A percentile compares a stretch with the other conserved stretches of the same genome.
phyloP scores from a whole-genome alignment of 495 filamentous ascomycete genomes.

The Lasiosphaeria hispida region DNA sequence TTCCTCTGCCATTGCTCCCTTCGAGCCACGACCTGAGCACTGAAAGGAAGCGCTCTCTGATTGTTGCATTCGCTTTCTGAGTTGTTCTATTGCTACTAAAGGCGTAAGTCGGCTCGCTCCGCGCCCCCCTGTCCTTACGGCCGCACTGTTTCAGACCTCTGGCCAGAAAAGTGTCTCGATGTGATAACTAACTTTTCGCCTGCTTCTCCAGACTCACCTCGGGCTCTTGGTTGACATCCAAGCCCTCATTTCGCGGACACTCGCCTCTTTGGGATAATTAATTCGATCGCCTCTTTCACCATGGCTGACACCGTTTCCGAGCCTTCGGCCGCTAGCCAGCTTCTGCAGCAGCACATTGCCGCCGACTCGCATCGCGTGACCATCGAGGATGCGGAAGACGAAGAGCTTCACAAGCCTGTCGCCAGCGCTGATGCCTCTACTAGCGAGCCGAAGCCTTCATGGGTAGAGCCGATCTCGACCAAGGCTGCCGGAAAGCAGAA shows the following conservation, averaged over 20 bases:
- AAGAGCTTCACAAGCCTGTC: conserved; percentile 58
- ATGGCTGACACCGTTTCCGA: conserved; percentile 37
- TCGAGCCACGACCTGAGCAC: not conserved
- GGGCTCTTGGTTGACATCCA: not conserved
- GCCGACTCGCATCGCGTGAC: conserved; percentile 61
- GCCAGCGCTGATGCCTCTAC: conserved; percentile 34
- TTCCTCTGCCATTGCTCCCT: not conserved
- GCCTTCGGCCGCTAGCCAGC: conserved; percentile 65
- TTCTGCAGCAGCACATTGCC: conserved; percentile 73
- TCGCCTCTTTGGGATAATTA: conserved; percentile 7
- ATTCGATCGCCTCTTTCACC: conserved; percentile 14
- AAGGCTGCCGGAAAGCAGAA: conserved; percentile 65
- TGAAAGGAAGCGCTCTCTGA: not conserved
- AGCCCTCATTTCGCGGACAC: conserved; percentile 4
- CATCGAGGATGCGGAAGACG: conserved; percentile 77
- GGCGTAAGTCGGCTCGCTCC: no score
- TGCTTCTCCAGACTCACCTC: not conserved
- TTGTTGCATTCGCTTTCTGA: no score
- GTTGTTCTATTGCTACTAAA: no score
- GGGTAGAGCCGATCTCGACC: conserved; percentile 45
- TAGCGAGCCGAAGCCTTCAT: conserved; percentile 35
- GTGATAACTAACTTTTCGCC: not conserved
- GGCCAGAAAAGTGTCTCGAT: no score
- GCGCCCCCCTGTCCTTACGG: no score
- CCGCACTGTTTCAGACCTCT: no score